Conservation (phyloP, 2,329 filamentous ascomycete species). For the Ophiostoma novo-ulmi region DNA sequence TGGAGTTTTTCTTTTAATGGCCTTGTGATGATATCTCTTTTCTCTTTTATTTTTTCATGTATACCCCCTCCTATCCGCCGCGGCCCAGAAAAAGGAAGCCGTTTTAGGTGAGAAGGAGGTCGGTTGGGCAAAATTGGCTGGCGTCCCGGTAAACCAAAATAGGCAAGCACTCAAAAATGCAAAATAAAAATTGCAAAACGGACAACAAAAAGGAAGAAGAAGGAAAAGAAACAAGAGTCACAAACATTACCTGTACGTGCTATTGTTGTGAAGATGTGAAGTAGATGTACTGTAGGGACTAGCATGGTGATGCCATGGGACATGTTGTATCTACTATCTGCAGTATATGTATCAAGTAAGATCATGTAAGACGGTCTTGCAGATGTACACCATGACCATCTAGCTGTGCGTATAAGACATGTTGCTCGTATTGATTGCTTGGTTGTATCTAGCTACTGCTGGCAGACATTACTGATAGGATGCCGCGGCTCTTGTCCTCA, state of each 20-base stretch:
- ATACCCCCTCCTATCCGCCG: background rate
- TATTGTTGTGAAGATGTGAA: background rate
- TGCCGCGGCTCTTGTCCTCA: background rate
- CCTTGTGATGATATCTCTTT: constrained; percentile 21
- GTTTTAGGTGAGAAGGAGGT: background rate
- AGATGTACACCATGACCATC: background rate
- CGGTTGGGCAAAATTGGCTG: constrained; percentile 16
- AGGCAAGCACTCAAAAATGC: constrained; percentile 17
- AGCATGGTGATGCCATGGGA: background rate
- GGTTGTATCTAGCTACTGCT: background rate
- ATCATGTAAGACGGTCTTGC: background rate
- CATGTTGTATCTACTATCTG: no score
- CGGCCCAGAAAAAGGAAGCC: background rate
- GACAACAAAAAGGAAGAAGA: constrained; percentile 20
- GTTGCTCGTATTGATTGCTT: background rate
- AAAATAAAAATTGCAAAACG: constrained; percentile 25
- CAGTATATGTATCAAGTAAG: background rate
- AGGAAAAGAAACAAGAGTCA: constrained; percentile 18
- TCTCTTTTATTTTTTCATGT: background rate
- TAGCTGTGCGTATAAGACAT: background rate
- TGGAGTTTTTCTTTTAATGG: background rate
- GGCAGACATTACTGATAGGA: background rate
- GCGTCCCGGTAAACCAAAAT: constrained; percentile 24
- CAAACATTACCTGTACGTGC: constrained; percentile 10
- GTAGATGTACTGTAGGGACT: background rate